Base-by-base conservation (phyloP, 768 basidiomycete genomes). In the Mycena rosella region DNA sequence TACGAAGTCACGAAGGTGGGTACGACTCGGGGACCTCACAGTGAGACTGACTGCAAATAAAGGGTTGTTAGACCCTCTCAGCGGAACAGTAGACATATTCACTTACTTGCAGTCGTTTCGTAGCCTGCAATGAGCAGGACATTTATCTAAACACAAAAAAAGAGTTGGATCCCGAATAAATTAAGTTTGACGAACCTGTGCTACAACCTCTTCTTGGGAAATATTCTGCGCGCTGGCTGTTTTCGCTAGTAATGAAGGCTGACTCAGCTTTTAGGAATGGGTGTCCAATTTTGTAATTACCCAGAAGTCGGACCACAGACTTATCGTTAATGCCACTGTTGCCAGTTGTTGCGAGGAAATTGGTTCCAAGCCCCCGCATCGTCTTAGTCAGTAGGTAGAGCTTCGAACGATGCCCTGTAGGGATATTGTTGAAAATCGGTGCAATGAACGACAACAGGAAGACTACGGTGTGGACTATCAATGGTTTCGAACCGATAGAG, bases 51-150 rank as follows among this genome's bases (percentile, higher is more conserved):
- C 61, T 63, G 2, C 14, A 11, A 24, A 44, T 0, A 17, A 14
- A 42, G 18, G 15, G 11, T 63, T n/a, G 24, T 29, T 34, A 20
- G 17, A 11, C 11, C 15, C 13, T 45, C 20, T 5, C 20, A n/a
- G 38, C 15, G 38, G 15, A 17, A 51, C 11, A 27, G n/a, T 7
- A 40, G 1, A 29, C 5, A 22, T 2, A 17, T 11, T 22, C 27
- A 55, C 61, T 54, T 40, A 63, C 61, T 63, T 5, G 61, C 40
- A 6, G 61, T 63, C 10, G 61, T 63, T 55, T 63, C 61, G 32
- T 63, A 63, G 3, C 61, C 61, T 15, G 61, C 52, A 18, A 63
- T 29, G 3, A 63, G 53, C 4, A 63, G 22, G 42, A 63, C 49
- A 8, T 55, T 63, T 2, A 63, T 63, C 61, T 63, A 29, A 40